phyloP scores from a whole-genome alignment of 2,329 filamentous ascomycete genomes.

The Alternaria incomplexa region DNA sequence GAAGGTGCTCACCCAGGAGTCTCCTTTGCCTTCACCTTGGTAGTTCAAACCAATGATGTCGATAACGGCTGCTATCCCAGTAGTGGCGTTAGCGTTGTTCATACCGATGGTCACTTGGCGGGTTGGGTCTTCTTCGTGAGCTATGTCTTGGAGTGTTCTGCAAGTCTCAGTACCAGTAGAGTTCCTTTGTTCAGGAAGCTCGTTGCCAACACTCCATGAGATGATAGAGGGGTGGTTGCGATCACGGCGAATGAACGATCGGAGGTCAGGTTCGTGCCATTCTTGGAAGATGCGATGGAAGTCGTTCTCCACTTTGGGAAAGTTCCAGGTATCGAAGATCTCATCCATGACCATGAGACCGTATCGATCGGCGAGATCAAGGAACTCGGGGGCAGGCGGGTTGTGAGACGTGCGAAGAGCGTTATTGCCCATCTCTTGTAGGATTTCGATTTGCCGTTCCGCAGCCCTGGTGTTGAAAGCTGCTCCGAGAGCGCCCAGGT shows the following conservation, averaged over 20 bases:
- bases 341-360: slow-evolving; percentile 62
- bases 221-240: slow-evolving; percentile 62
- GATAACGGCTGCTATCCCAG: slow-evolving; percentile 49
- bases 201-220: slow-evolving; percentile 62
- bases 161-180: slow-evolving; percentile 42
- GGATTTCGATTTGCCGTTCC: slow-evolving; percentile 57
- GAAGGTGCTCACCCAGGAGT: slow-evolving; percentile 51
- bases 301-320: slow-evolving; percentile 56
- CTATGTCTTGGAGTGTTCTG: slow-evolving; percentile 50
- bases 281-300: slow-evolving; percentile 60
- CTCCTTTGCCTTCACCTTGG: slow-evolving; percentile 58
- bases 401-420: slow-evolving; percentile 62
- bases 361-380: slow-evolving; percentile 58
- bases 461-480: slow-evolving; percentile 60
- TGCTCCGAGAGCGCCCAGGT: slow-evolving; percentile 58
- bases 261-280: slow-evolving; percentile 62
- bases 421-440: slow-evolving; percentile 60
- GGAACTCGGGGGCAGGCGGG: slow-evolving; percentile 58
- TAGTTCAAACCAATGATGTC: slow-evolving; percentile 63
- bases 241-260: slow-evolving; percentile 60
- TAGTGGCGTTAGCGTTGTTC: slow-evolving; percentile 54
- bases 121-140: slow-evolving; percentile 57
- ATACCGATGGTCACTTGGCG: slow-evolving; percentile 55
- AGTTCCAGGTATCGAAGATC: slow-evolving; percentile 61
- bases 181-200: slow-evolving; percentile 57